Percentiles rank a stretch among this genome's conserved stretches.
phyloP scores from a whole-genome alignment of 2,329 filamentous ascomycete species.

The Westerdykella aurantiaca region DNA sequence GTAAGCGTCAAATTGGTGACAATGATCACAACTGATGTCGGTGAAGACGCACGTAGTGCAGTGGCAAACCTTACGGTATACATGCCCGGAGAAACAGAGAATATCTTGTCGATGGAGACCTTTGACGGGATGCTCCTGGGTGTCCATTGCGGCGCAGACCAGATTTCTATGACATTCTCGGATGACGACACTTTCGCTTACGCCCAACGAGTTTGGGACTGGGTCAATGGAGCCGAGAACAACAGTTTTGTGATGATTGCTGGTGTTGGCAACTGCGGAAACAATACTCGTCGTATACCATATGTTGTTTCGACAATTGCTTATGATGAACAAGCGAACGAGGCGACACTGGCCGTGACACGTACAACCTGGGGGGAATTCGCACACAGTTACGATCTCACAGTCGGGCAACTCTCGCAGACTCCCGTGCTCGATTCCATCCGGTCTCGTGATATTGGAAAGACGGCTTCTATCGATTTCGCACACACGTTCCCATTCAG shows the following conservation, averaged over 20 bases:
- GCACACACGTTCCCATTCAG: constrained; percentile 13
- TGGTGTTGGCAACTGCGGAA: constrained; percentile 15
- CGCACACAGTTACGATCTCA: constrained; percentile 17
- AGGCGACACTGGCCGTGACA: constrained; percentile 7
- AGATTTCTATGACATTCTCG: constrained; percentile 14
- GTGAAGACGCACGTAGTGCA: neutral
- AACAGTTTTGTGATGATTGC: constrained; percentile 18
- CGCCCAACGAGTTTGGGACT: constrained; percentile 11
- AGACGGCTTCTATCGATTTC: constrained; percentile 13
- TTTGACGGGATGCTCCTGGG: constrained; percentile 14
- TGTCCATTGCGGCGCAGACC: constrained; percentile 9
- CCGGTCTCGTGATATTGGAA: constrained; percentile 10
- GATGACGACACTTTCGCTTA: constrained; percentile 12
- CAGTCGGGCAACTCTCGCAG: constrained; percentile 11
- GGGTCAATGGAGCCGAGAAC: constrained; percentile 19
- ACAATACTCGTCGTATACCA: constrained; percentile 10
- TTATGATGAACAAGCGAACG: constrained; percentile 16
- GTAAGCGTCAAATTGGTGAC: constrained; percentile 1
- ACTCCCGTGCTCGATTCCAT: neutral
- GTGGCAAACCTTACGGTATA: constrained; percentile 15
- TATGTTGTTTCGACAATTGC: constrained; percentile 9
- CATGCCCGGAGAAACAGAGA: constrained; percentile 13
- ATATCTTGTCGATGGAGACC: constrained; percentile 17
- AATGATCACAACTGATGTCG: neutral
- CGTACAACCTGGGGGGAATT: constrained; percentile 10